phyloP scores from a whole-genome alignment of 345 rosid genomes.

The Gossypium mustelinum region DNA sequence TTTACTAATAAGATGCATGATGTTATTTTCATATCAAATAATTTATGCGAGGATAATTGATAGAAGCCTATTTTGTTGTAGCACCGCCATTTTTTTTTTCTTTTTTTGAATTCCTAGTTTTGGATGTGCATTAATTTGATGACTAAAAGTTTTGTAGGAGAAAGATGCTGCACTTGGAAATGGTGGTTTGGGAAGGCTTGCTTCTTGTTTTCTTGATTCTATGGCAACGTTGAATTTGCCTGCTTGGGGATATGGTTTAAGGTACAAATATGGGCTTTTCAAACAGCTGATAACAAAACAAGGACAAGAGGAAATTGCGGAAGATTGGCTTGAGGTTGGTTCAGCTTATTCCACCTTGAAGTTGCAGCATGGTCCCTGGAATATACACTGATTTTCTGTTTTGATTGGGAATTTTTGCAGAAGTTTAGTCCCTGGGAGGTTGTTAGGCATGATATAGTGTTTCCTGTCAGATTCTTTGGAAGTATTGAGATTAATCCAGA shows the following conservation, averaged over 20 bases:
- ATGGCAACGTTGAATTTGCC: conserved; percentile 96
- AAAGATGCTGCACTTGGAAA: conserved; percentile 98
- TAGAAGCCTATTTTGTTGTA: not conserved
- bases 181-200: conserved; percentile 97
- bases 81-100: not conserved
- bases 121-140: conserved; percentile 3
- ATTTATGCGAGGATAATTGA: not conserved
- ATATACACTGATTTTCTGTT: conserved; percentile 17
- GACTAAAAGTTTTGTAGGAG: conserved; percentile 45
- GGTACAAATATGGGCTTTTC: conserved; percentile 90
- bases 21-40: not conserved
- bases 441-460: conserved; percentile 85
- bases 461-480: conserved; percentile 90
- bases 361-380: conserved; percentile 4
- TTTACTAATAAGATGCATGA: not conserved
- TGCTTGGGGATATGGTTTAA: conserved; percentile 98
- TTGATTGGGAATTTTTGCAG: conserved; percentile 46
- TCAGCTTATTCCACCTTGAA: conserved; percentile 16
- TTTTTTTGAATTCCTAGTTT: not conserved
- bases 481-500: conserved; percentile 55
- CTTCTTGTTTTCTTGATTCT: conserved; percentile 90
- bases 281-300: conserved; percentile 78
- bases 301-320: conserved; percentile 93
- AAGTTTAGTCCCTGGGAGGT: conserved; percentile 98
- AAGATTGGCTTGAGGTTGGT: conserved; percentile 99